Evolutionary conservation across 2,329 filamentous ascomycete genomes (phyloP).

Genomic region (Aureobasidium namibiae): DNA sequence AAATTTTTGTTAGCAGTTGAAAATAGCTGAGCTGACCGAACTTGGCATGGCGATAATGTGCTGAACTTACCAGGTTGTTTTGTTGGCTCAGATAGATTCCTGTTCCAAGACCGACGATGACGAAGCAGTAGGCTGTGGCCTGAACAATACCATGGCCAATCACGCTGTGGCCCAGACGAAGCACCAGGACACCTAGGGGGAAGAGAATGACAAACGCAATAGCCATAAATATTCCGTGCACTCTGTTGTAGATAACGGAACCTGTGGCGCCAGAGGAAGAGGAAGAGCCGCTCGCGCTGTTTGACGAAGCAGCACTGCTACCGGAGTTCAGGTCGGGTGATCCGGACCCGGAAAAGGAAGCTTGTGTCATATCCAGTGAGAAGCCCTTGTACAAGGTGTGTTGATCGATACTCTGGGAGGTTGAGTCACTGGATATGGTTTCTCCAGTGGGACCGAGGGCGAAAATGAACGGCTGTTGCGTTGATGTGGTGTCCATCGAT

Average conservation of each 20-base stretch:
- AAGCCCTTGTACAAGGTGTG: conserved; percentile 34
- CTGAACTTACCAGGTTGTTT: conserved; percentile 31
- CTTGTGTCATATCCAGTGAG: conserved; percentile 33
- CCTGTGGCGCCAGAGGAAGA: not conserved
- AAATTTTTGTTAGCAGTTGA: not conserved
- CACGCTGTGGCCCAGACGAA: conserved; percentile 32
- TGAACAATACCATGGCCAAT: conserved; percentile 35
- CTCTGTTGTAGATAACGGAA: not conserved
- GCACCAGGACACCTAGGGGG: conserved; percentile 28
- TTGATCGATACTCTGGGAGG: conserved; percentile 27
- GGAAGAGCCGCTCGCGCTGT: conserved; percentile 12
- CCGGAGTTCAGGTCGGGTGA: not conserved
- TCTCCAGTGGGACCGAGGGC: conserved; percentile 30
- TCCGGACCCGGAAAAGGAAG: conserved; percentile 19
- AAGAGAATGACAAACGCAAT: conserved; percentile 30
- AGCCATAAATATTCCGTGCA: conserved; percentile 28
- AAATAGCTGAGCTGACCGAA: not conserved
- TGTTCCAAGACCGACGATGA: conserved; percentile 31
- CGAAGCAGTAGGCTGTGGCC: conserved; percentile 28
- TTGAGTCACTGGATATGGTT: conserved; percentile 23
- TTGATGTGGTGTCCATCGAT: conserved; percentile 26
- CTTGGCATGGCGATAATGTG: not conserved
- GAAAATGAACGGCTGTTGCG: conserved; percentile 33
- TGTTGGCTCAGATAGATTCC: conserved; percentile 34
- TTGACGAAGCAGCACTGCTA: conserved; percentile 1